phyloP scores from a whole-genome alignment of 2,329 filamentous ascomycete species.

The Tympanopsis confertula region DNA sequence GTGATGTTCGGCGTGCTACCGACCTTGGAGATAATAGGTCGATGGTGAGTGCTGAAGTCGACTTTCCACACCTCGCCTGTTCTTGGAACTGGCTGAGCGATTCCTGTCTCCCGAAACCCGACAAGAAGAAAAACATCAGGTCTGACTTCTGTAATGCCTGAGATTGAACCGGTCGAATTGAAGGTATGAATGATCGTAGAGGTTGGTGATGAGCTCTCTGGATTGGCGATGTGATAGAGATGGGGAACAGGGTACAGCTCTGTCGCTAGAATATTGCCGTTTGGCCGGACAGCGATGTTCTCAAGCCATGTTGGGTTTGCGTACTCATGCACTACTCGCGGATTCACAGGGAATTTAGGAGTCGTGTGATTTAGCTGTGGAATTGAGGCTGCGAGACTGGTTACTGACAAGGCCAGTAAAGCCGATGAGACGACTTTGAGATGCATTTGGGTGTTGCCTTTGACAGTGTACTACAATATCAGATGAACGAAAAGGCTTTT shows the following conservation, averaged over 20 bases:
- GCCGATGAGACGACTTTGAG: too few species aligned
- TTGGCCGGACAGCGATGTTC: slow-evolving; percentile 16
- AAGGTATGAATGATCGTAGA: slow-evolving; percentile 4
- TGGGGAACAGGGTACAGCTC: slow-evolving; percentile 1
- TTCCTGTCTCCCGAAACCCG: slow-evolving; percentile 2
- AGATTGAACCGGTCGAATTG: slow-evolving; percentile 1
- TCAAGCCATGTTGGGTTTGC: slow-evolving; percentile 16
- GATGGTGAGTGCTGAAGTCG: slow-evolving; percentile 4
- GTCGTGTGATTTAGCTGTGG: too few species aligned
- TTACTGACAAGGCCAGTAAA: too few species aligned
- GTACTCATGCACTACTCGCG: slow-evolving; percentile 21
- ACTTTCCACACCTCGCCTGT: too few species aligned
- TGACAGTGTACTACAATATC: too few species aligned
- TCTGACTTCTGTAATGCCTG: slow-evolving; percentile 7
- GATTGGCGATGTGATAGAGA: slow-evolving; percentile 5
- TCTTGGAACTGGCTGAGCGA: too few species aligned
- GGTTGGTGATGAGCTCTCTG: not conserved
- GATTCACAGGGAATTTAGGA: too few species aligned
- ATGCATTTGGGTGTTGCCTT: too few species aligned
- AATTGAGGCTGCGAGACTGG: too few species aligned
- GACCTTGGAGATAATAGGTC: slow-evolving; percentile 4
- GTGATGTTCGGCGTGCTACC: slow-evolving; percentile 7
- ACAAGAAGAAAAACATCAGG: slow-evolving; percentile 8
- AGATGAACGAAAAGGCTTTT: too few species aligned
- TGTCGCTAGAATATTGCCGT: slow-evolving; percentile 17